Evolutionary conservation across 1,139 yeast genomes (phyloP).

Genomic region (Nakaseomyces glabratus): DNA sequence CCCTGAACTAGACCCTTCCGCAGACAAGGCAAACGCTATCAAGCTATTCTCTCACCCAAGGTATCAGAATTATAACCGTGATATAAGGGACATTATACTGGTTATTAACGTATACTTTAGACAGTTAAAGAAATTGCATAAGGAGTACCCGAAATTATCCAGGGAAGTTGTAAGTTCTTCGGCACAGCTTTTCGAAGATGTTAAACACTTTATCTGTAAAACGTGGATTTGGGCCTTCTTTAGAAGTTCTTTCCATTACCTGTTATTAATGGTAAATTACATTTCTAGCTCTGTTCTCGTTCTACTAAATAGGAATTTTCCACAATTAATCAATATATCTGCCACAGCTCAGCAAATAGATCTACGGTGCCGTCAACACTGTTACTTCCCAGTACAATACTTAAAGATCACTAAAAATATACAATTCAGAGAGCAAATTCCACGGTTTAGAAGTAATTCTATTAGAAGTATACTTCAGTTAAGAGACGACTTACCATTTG

Average conservation of each 20-base stretch:
- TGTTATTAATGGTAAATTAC: constrained; percentile 22
- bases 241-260: constrained; percentile 8
- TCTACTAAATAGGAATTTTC: constrained; percentile 33
- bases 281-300: constrained; percentile 33
- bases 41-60: constrained; percentile 27
- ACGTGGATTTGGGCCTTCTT: constrained; percentile 3
- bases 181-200: not conserved
- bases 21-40: constrained; percentile 23
- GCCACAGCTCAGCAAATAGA: constrained; percentile 73
- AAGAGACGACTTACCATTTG: constrained; percentile 22
- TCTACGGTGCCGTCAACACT: constrained; percentile 64
- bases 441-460: constrained; percentile 25
- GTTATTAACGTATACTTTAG: constrained; percentile 22
- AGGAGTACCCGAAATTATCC: constrained; percentile 14
- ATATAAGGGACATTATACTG: constrained; percentile 21
- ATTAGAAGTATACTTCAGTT: constrained; percentile 10
- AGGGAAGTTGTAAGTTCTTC: constrained; percentile 4
- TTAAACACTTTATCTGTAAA: constrained; percentile 4
- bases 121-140: constrained; percentile 18
- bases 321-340: constrained; percentile 39
- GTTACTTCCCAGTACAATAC: constrained; percentile 77
- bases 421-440: constrained; percentile 31
- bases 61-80: constrained; percentile 13
- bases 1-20: constrained; percentile 9
- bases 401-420: constrained; percentile 38